Evolutionary conservation across 805 yeast species (phyloP).

Genomic region (Candida tallmaniae): DNA sequence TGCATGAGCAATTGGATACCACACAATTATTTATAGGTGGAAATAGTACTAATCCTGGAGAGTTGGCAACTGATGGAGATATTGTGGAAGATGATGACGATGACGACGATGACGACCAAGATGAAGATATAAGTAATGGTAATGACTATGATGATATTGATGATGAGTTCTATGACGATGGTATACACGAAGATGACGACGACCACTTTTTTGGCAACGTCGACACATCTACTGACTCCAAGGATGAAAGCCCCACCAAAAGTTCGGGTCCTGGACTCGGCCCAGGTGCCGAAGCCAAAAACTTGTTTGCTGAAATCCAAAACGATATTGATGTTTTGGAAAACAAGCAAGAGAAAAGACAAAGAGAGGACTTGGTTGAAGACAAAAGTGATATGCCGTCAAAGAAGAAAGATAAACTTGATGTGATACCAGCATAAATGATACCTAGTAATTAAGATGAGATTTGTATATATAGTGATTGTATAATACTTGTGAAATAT

Average conservation of each 20-base stretch:
- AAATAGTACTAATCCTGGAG: slow-evolving; percentile 1
- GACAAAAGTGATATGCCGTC: not conserved
- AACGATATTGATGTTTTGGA: slow-evolving; percentile 7
- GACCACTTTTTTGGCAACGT: slow-evolving; percentile 9
- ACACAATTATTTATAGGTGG: not conserved
- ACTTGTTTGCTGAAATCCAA: slow-evolving; percentile 18
- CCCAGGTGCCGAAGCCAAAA: slow-evolving; percentile 8
- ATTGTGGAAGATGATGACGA: slow-evolving; percentile 9
- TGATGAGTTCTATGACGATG: slow-evolving; percentile 5
- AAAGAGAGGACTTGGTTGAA: slow-evolving; percentile 11
- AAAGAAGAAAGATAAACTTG: not conserved
- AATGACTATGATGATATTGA: slow-evolving; percentile 6
- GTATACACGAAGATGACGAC: slow-evolving; percentile 1
- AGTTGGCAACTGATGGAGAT: slow-evolving; percentile 10
- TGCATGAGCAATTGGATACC: slow-evolving; percentile 10
- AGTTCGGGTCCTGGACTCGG: no score
- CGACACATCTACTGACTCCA: not conserved
- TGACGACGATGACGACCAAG: slow-evolving; percentile 7
- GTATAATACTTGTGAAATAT: no score
- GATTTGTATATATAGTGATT: no score
- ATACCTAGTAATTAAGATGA: no score
- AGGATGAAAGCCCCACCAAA: not conserved
- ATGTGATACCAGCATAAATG: no score
- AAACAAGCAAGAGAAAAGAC: slow-evolving; percentile 13
- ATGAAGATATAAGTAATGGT: slow-evolving; percentile 7